phyloP scores from a whole-genome alignment of 805 yeast genomes.

The Ogataea pignaliae region DNA sequence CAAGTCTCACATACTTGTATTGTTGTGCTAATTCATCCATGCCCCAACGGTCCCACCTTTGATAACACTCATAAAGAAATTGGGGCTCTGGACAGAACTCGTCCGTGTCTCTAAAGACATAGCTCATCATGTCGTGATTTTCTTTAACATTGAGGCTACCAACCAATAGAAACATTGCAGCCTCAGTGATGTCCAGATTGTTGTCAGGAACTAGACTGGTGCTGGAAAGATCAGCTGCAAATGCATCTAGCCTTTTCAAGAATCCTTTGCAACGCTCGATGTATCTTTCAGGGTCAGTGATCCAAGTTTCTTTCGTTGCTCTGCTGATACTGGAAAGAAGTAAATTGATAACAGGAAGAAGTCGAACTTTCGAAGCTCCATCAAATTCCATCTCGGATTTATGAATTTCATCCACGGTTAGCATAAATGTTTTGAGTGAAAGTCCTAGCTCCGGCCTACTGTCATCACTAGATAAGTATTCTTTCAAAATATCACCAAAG shows the following conservation, averaged over 20 bases:
- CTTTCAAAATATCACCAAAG: slow-evolving; percentile 6
- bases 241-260: neutral
- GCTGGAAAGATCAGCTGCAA: neutral
- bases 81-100: too few relatives aligned
- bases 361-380: neutral
- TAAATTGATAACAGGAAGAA: slow-evolving; percentile 1
- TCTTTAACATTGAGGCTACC: too few relatives aligned
- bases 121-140: too few relatives aligned
- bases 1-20: too few relatives aligned
- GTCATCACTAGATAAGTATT: neutral
- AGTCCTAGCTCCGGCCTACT: neutral
- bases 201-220: too few relatives aligned
- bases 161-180: too few relatives aligned
- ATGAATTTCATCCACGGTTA: slow-evolving; percentile 1
- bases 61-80: too few relatives aligned
- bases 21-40: too few relatives aligned
- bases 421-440: slow-evolving; percentile 1
- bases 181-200: too few relatives aligned
- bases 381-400: neutral
- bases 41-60: too few relatives aligned
- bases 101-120: too few relatives aligned
- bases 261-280: slow-evolving; percentile 1
- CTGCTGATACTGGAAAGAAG: neutral
- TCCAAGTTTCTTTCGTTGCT: slow-evolving; percentile 3
- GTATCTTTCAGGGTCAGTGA: neutral